Evolutionary conservation across 2,329 filamentous ascomycete species (phyloP).

Genomic region (Cadophora gregata): DNA sequence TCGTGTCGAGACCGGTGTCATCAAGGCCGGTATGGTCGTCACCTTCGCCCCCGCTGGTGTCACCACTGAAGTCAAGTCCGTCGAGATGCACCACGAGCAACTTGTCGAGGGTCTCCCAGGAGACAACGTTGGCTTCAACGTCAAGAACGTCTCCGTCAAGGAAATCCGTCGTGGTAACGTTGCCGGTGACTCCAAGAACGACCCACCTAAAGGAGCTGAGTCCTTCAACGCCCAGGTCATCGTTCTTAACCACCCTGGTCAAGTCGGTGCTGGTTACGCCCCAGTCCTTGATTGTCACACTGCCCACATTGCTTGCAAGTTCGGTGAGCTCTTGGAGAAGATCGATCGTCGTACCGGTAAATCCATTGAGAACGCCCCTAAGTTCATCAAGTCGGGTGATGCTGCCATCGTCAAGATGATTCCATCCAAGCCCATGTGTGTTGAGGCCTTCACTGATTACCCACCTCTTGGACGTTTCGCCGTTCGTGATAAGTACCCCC

Average conservation of each 20-base stretch:
- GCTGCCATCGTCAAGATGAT: constrained; percentile 99
- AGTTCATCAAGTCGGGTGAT: constrained; percentile 99
- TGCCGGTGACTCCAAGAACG: constrained; percentile 99
- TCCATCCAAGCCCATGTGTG: constrained; percentile 99
- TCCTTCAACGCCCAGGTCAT: constrained; percentile 99
- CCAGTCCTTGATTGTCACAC: constrained; percentile 99
- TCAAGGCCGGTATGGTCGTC: constrained; percentile 87
- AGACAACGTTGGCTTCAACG: constrained; percentile 99
- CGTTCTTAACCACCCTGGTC: constrained; percentile 99
- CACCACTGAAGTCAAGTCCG: constrained; percentile 99
- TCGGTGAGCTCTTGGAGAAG: constrained; percentile 99
- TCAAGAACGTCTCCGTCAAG: constrained; percentile 99
- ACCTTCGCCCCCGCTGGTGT: constrained; percentile 99
- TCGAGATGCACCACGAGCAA: constrained; percentile 99
- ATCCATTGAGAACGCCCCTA: constrained; percentile 87
- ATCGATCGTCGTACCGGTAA: constrained; percentile 99
- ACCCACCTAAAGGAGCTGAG: constrained; percentile 86
- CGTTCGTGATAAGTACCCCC: constrained; percentile 73
- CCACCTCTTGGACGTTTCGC: constrained; percentile 99
- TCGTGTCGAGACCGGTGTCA: constrained; percentile 99
- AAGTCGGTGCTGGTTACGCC: constrained; percentile 98
- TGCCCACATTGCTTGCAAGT: constrained; percentile 99
- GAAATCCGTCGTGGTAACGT: constrained; percentile 99
- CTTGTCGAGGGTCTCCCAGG: constrained; percentile 91
- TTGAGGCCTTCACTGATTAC: constrained; percentile 99